Conservation (phyloP, 2,329 filamentous ascomycete species). For the Penicillium sp. region DNA sequence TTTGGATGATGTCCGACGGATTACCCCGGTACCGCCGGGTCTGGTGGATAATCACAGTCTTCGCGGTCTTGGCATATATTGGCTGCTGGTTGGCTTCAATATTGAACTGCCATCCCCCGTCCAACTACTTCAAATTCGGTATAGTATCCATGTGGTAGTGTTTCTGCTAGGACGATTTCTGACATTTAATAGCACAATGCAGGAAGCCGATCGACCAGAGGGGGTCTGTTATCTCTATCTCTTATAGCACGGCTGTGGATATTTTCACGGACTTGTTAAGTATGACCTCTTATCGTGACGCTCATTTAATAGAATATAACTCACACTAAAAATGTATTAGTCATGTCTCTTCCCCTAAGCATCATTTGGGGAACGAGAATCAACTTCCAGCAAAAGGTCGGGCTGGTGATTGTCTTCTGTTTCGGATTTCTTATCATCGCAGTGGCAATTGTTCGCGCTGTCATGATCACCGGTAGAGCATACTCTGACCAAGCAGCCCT, state of each 20-base stretch:
- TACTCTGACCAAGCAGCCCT: conserved; percentile 20
- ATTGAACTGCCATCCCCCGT: conserved; percentile 20
- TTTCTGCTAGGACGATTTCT: background rate
- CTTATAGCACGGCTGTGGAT: conserved; percentile 24
- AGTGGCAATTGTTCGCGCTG: conserved; percentile 27
- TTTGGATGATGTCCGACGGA: conserved; percentile 18
- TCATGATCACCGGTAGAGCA: conserved; percentile 23
- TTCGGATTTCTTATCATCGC: conserved; percentile 27
- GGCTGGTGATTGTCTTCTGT: conserved; percentile 28
- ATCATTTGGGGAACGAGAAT: conserved; percentile 30
- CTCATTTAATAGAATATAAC: background rate
- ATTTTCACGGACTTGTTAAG: conserved; percentile 27
- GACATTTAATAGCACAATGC: conserved; percentile 13
- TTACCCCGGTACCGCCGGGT: conserved; percentile 18
- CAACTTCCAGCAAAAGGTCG: conserved; percentile 29
- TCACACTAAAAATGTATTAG: conserved; percentile 9
- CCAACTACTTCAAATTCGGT: conserved; percentile 20
- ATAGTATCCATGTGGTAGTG: background rate
- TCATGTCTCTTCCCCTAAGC: conserved; percentile 32
- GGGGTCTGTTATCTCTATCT: conserved; percentile 20
- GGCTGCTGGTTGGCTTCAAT: conserved; percentile 21
- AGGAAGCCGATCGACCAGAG: conserved; percentile 14
- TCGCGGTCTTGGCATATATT: conserved; percentile 12
- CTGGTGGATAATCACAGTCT: conserved; percentile 14
- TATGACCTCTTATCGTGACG: conserved; percentile 1